Conservation (phyloP, 306 rosid species). For the Castanea mollissima region DNA sequence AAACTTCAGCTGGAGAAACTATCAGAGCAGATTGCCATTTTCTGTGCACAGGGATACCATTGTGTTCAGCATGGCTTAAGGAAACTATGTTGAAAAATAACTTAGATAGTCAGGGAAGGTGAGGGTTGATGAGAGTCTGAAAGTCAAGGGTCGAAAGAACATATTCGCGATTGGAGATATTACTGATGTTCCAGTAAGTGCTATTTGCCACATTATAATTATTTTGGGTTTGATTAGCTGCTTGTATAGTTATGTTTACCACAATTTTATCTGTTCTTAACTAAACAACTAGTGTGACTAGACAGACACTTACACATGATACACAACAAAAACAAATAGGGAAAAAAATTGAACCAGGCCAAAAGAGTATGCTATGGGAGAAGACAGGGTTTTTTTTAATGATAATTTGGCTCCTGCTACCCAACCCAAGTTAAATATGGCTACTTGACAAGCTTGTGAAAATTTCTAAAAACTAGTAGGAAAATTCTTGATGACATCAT, state of each 20-base stretch:
- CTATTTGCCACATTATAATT: not conserved
- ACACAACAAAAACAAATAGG: not conserved
- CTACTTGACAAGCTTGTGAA: not conserved
- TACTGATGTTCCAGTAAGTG: constrained; percentile 65
- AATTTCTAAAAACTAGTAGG: not conserved
- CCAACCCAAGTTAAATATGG: not conserved
- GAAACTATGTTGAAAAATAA: constrained; percentile 38
- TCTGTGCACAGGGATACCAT: constrained; percentile 50
- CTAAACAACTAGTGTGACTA: not conserved
- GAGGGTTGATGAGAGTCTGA: constrained; percentile 57
- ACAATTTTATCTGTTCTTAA: not conserved
- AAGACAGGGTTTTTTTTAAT: not conserved
- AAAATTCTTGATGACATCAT: not conserved
- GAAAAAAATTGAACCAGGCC: not conserved
- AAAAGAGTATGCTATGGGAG: not conserved
- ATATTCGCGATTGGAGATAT: constrained; percentile 80
- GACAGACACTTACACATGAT: not conserved
- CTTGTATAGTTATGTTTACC: not conserved
- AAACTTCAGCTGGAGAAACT: constrained; percentile 56
- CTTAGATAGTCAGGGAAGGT: constrained; percentile 60
- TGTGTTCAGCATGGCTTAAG: constrained; percentile 68
- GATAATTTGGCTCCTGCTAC: not conserved
- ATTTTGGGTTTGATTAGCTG: not conserved
- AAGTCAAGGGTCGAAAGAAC: constrained; percentile 56
- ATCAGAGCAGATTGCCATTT: constrained; percentile 67